Percentiles rank a stretch among this genome's conserved stretches.
Conservation (phyloP, 192 early-diverging fungal genomes). For the Backusella westeae region DNA sequence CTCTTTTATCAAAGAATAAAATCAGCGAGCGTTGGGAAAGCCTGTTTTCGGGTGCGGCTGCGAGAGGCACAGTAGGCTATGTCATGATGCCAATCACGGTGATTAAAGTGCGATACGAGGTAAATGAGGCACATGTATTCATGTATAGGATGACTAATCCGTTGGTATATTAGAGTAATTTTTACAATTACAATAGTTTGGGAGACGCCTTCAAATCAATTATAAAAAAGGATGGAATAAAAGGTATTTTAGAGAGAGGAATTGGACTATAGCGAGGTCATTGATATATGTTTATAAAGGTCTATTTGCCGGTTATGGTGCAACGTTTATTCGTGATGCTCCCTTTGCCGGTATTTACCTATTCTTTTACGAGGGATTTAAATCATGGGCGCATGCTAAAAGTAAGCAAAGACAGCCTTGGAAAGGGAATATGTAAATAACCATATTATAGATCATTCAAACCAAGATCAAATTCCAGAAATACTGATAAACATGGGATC, state of each 20-base stretch:
- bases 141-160: not conserved
- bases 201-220: slow-evolving; percentile 65
- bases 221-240: slow-evolving; percentile 61
- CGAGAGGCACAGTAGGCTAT: slow-evolving; percentile 74
- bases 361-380: slow-evolving; percentile 82
- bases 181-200: slow-evolving; percentile 79
- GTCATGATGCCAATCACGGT: slow-evolving; percentile 91
- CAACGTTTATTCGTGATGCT: slow-evolving; percentile 84
- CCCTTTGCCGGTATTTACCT: slow-evolving; percentile 90
- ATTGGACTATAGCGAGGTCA: not conserved
- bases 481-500: slow-evolving; percentile 33
- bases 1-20: slow-evolving; percentile 33
- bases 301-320: slow-evolving; percentile 82
- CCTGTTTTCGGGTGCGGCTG: slow-evolving; percentile 64
- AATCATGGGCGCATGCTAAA: slow-evolving; percentile 39
- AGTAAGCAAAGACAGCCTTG: slow-evolving; percentile 19
- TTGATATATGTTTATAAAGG: slow-evolving; percentile 39
- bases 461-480: slow-evolving; percentile 28
- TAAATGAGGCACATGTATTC: slow-evolving; percentile 21
- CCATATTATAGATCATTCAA: not conserved
- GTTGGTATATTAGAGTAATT: slow-evolving; percentile 52
- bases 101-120: slow-evolving; percentile 88
- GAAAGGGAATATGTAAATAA: not conserved
- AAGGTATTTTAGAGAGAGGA: slow-evolving; percentile 39
- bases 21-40: slow-evolving; percentile 46